Base-by-base conservation (phyloP, 305 asterid species). In the Rubia balearica region DNA sequence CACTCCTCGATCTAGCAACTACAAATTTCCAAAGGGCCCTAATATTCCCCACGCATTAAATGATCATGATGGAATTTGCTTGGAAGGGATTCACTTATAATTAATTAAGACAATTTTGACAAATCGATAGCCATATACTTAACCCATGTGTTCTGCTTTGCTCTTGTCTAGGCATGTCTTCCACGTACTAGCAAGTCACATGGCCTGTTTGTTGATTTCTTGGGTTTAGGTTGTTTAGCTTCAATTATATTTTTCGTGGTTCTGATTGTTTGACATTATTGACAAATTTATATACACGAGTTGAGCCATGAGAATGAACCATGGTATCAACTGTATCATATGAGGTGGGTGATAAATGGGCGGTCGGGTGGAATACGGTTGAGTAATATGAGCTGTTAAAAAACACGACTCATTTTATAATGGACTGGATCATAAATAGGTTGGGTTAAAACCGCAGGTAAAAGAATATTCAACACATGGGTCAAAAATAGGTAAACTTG, bases 181-280 rank as follows among this genome's bases (percentile, higher is more conserved):
- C 7, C 65, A 73, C 62, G 61, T 63, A 76, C 14, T 67, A 68
- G 76, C 42, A 21, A 9, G 10, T 72, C 81, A 80, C 83, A 80
- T 80, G 83, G 60, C 46, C 68, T 80, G 83, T 76, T 71, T 76
- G 79, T 27, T 56, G 48, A 67, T 38, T 51, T 48, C 67, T 7
- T 27, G 27, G 22, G 38, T 60, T 61, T 12, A 68, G n/a, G 9
- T 22, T 21, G 27, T 55, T 22, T 57, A 2, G 36, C 62, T 57
- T 57, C 8, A 3, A 56, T 56, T 0, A 24, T 53, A 1, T 8
- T 46, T 6, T 72, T 16, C 5, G 12, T 45, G 70, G 53, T 40
- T 38, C 12, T 56, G 62, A 75, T 46, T 56, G 4, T 11, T 0
- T 41, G 43, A 17, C 3, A 13, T 27, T 60, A 60, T 60, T 27